Evolutionary conservation across 2,329 filamentous ascomycete species (phyloP).

Genomic region (Neocatenulostroma microsporum): DNA sequence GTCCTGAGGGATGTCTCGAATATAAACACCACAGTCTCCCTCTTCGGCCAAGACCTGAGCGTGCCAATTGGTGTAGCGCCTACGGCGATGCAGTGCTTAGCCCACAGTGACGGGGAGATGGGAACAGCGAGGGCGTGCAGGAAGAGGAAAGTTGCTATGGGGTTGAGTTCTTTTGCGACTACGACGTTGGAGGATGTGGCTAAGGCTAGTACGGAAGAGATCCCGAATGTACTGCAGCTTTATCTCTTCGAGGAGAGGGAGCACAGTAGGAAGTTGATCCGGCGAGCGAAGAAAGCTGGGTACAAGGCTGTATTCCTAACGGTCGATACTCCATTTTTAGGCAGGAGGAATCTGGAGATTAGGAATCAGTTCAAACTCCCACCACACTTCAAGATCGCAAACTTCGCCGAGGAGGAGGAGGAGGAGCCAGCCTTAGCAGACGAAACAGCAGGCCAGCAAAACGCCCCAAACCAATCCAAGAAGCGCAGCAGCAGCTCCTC

Average conservation of each 20-base stretch:
- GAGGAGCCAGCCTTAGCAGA: constrained; percentile 12
- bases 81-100: constrained; percentile 47
- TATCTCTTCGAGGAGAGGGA: constrained; percentile 47
- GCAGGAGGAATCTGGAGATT: constrained; percentile 47
- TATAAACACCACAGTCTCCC: constrained; percentile 35
- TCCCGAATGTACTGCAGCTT: constrained; percentile 48
- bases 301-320: constrained; percentile 52
- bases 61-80: constrained; percentile 50
- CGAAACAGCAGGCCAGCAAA: constrained; percentile 4
- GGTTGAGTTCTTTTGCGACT: constrained; percentile 43
- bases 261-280: constrained; percentile 38
- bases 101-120: constrained; percentile 46
- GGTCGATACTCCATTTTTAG: constrained; percentile 50
- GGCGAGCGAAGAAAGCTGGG: constrained; percentile 33
- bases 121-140: constrained; percentile 44
- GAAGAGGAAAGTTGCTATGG: constrained; percentile 41
- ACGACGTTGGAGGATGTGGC: constrained; percentile 46
- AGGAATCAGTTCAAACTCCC: constrained; percentile 45
- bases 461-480: constrained; percentile 6
- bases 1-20: constrained; percentile 35
- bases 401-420: constrained; percentile 23
- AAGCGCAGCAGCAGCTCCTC: constrained; percentile 6
- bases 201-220: constrained; percentile 30
- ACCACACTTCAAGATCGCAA: constrained; percentile 29
- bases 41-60: constrained; percentile 39